Base-by-base conservation (phyloP, 176 grass and related monocot species). In the Eragrostis curvula region DNA sequence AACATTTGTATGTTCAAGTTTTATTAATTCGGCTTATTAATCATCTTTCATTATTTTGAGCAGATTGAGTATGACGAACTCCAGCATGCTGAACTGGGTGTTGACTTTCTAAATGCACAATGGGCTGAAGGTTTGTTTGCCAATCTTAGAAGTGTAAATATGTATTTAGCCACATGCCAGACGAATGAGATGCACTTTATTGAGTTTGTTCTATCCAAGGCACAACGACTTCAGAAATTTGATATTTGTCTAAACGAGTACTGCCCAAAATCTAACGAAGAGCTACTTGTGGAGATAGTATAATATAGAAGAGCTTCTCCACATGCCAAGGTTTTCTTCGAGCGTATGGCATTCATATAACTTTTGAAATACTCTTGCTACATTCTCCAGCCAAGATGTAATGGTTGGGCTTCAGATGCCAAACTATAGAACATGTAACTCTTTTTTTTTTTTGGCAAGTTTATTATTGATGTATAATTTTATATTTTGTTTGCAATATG, bases 151-250 rank as follows among this genome's bases (percentile, higher is more conserved):
- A 43, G 18, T 42, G 18, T 68, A 12, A 68, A 0, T 42, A 68
- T 68, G 36, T 7, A 68, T n/a, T 5, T 21, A 5, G 65, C 65
- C 36, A 43, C 39, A 43, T 68, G 65, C 39, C 9, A 68, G 17
- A 1, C 39, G n/a, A 68, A 68, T 68, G 39, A 68, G 20, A 74
- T 74, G 71, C 71, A 57, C 50, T 74, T 74, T 23, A 74, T 74
- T 74, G 9, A 74, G 71, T 74, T 74, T 23, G 29, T 74, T 39
- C 50, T 74, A 16, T 74, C 71, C 4, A 74, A 53, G 24, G 43
- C 46, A 3, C 20, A 18, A 43, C 17, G 9, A 43, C 43, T 72
- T 51, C 9, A 17, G 25, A 6, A 43, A 42, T 51, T 72, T 51
- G 2, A 15, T 68, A 43, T 68, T 0, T 10, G 6, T 41, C 30